Base-by-base conservation (phyloP, 2,329 filamentous ascomycete genomes). In the Cladosporium sp. region DNA sequence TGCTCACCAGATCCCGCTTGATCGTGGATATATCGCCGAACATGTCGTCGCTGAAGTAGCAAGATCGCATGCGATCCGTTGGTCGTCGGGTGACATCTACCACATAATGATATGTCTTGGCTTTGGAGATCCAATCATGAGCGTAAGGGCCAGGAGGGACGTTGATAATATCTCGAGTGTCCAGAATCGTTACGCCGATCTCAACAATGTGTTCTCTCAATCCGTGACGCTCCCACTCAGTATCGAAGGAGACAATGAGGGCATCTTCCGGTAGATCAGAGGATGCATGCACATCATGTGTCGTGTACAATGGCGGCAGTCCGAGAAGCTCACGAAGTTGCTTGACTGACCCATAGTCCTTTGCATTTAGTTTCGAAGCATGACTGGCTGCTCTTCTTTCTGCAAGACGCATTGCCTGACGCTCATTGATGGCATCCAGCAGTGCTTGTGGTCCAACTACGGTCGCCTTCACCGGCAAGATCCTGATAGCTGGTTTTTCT, bases 141-240 rank as follows among this genome's bases (percentile, higher is more conserved):
- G 85, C 88, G 40, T 77, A 72, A 3, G 75, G 66, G 0, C 88
- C 88, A 3, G 89, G 88, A 0, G 82, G 67, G 1, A 85, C 61
- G 3, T 72, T 74, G 1, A 72, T 65, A 22, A 90, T 74, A 52
- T 83, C 78, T 11, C 73, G 67, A 1, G 87, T 90, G 68, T 96
- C 89, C 0, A 97, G 78, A 4, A 86, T 85, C 1, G 89, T 87
- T 42, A 97, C 78, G 0, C 92, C 93, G 30, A 97, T 80, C 72
- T 97, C 93, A 0, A 91, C 93, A 56, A 97, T 81, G 14, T 63
- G 82, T 75, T 50, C 79, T 75, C 19, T 84, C 28, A 62, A 81
- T 51, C 83, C 78, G 25, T 75, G 74, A 70, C 96, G 92, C 60
- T 88, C 88, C 1, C 86, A 84, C 72, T 97, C 92, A 19, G 95